phyloP scores from a whole-genome alignment of 495 filamentous ascomycete genomes.

The Penicillium cataractarum region DNA sequence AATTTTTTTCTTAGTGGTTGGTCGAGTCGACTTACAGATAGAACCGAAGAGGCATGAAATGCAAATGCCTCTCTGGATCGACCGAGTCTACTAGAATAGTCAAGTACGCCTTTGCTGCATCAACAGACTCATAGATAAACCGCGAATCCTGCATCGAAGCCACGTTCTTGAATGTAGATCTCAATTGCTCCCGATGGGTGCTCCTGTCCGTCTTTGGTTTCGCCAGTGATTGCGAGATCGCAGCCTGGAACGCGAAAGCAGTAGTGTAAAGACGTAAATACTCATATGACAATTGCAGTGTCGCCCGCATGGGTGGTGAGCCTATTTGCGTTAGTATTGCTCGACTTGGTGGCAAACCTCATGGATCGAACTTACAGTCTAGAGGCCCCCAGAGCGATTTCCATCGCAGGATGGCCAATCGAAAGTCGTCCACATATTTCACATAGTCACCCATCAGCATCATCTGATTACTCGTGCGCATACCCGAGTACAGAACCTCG shows the following conservation, averaged over 20 bases:
- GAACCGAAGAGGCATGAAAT: slow-evolving; percentile 63
- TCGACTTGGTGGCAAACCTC: neutral
- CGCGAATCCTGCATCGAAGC: slow-evolving; percentile 62
- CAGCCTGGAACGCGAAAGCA: slow-evolving; percentile 68
- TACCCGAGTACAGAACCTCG: slow-evolving; percentile 66
- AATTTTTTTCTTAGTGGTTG: no score
- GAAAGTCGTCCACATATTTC: slow-evolving; percentile 69
- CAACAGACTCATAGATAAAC: slow-evolving; percentile 65
- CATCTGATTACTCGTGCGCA: slow-evolving; percentile 64
- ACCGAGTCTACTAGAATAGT: slow-evolving; percentile 58
- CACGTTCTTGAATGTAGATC: slow-evolving; percentile 53
- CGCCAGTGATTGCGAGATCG: slow-evolving; percentile 60
- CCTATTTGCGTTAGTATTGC: slow-evolving; percentile 39
- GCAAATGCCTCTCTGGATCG: slow-evolving; percentile 57
- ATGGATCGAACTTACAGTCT: slow-evolving; percentile 44
- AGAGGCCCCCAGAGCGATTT: slow-evolving; percentile 65
- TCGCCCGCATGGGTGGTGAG: slow-evolving; percentile 59
- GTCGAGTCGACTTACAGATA: slow-evolving; percentile 48
- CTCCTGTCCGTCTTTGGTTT: slow-evolving; percentile 42
- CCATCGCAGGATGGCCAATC: slow-evolving; percentile 62
- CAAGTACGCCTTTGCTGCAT: slow-evolving; percentile 62
- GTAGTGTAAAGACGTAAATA: slow-evolving; percentile 68
- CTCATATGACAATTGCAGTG: slow-evolving; percentile 63
- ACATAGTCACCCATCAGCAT: slow-evolving; percentile 68
- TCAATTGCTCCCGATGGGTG: slow-evolving; percentile 47